phyloP scores from a whole-genome alignment of 202 grass and related monocot genomes.

The Cymbopogon flexuosus region DNA sequence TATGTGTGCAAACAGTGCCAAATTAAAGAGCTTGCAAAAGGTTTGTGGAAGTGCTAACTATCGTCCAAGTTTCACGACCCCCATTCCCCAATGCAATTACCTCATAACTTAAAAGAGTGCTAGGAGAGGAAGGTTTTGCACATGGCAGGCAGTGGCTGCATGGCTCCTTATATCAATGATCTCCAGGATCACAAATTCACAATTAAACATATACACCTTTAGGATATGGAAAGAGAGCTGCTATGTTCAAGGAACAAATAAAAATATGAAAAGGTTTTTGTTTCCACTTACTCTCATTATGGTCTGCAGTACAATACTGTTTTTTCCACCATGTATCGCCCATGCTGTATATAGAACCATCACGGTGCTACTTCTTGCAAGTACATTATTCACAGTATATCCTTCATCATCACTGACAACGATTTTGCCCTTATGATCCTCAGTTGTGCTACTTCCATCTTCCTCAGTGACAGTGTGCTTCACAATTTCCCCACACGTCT shows the following conservation, averaged over 20 bases:
- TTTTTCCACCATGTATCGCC: neutral
- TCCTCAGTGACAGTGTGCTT: neutral
- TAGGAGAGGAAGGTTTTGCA: neutral
- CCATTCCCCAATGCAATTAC: neutral
- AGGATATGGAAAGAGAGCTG: neutral
- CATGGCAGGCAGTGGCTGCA: neutral
- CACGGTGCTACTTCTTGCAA: neutral
- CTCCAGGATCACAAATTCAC: neutral
- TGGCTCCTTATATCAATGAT: neutral
- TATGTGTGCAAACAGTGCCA: neutral
- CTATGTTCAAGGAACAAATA: neutral
- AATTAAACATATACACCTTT: neutral
- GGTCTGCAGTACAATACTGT: neutral
- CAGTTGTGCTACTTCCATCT: neutral
- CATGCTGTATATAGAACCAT: neutral
- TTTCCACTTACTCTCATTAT: neutral
- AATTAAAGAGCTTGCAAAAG: no score
- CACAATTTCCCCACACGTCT: neutral
- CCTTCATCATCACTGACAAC: neutral
- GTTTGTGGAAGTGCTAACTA: conserved; percentile 5
- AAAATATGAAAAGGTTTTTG: neutral
- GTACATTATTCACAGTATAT: neutral
- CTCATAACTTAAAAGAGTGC: neutral
- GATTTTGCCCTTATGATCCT: neutral
- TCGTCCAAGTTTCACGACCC: neutral